Evolutionary conservation across 768 basidiomycete genomes (phyloP).

Genomic region (Collybiopsis confluens): DNA sequence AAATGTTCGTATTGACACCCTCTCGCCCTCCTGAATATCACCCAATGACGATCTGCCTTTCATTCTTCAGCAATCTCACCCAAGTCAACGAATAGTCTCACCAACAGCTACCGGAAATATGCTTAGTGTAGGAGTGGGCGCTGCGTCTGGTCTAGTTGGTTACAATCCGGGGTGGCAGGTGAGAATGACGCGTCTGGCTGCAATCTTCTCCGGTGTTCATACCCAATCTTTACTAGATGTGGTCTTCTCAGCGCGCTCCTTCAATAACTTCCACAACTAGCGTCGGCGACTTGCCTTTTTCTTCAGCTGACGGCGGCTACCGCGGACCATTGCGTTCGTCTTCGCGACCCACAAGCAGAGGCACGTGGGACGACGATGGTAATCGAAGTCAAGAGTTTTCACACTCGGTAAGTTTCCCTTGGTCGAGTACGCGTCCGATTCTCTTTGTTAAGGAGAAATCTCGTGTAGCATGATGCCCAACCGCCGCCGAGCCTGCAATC

Average conservation of each 20-base stretch:
- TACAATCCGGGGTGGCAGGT: conserved; percentile 70
- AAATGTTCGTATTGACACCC: conserved; percentile 38
- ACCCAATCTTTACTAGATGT: conserved; percentile 41
- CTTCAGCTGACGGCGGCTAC: conserved; percentile 41
- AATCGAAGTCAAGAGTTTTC: conserved; percentile 42
- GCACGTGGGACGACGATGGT: conserved; percentile 56
- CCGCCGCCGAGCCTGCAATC: conserved; percentile 40
- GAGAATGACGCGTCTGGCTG: conserved; percentile 14
- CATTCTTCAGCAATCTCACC: conserved; percentile 25
- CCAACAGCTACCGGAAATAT: conserved; percentile 41
- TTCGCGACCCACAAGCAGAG: conserved; percentile 46
- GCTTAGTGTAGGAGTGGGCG: conserved; percentile 48
- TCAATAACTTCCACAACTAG: conserved; percentile 60
- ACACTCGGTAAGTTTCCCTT: conserved; percentile 37
- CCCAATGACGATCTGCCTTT: conserved; percentile 9
- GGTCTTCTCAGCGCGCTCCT: conserved; percentile 57
- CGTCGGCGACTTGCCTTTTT: conserved; percentile 41
- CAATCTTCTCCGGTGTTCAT: conserved; percentile 7
- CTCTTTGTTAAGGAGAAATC: background rate
- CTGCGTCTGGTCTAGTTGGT: conserved; percentile 43
- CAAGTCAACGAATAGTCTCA: conserved; percentile 43
- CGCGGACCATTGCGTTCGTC: conserved; percentile 34
- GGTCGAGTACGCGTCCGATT: background rate
- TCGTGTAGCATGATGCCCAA: conserved; percentile 36
- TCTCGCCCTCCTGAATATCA: conserved; percentile 6